These are phyloP conservation scores for Fusarium mexicanum DNA, from an alignment of 2,329 filamentous ascomycete species.

Conservation along the genomic window DNA sequence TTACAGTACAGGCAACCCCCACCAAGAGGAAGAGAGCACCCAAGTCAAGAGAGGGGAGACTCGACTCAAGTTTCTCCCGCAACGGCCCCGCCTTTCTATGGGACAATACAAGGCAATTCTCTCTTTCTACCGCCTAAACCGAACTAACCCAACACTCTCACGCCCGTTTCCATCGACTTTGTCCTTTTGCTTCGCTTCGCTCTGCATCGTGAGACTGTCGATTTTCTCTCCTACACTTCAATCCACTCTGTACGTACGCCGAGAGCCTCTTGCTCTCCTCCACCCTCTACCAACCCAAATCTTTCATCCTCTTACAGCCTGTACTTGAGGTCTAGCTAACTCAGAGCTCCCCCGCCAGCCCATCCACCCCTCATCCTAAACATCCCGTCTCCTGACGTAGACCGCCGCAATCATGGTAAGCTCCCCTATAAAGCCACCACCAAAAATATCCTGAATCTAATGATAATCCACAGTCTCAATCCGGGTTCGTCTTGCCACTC, in stretches of 20 bases:
- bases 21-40: conserved; percentile 32
- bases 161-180: conserved; percentile 35
- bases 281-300: not conserved
- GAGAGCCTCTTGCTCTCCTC: not conserved
- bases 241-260: conserved; percentile 34
- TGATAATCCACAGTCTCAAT: conserved; percentile 66
- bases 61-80: conserved; percentile 45
- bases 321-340: conserved; percentile 36
- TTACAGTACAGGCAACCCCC: conserved; percentile 47
- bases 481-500: conserved; percentile 60
- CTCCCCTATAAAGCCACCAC: conserved; percentile 28
- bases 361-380: conserved; percentile 41
- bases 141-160: conserved; percentile 18
- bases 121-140: conserved; percentile 37
- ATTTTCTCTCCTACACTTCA: conserved; percentile 20
- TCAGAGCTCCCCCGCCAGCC: conserved; percentile 37
- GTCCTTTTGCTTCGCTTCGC: conserved; percentile 32
- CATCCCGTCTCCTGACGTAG: conserved; percentile 44
- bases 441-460: conserved; percentile 25
- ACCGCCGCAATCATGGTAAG: conserved; percentile 56
- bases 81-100: conserved; percentile 43
- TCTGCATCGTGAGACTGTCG: conserved; percentile 37
- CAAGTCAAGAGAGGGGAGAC: conserved; percentile 32
- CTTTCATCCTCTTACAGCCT: not conserved
- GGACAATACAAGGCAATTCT: conserved; percentile 25